Evolutionary conservation across 495 filamentous ascomycete genomes (phyloP), one percentile per base, ranked within the genome.

Genomic region (Pseudoneurospora amorphoporcata): DNA sequence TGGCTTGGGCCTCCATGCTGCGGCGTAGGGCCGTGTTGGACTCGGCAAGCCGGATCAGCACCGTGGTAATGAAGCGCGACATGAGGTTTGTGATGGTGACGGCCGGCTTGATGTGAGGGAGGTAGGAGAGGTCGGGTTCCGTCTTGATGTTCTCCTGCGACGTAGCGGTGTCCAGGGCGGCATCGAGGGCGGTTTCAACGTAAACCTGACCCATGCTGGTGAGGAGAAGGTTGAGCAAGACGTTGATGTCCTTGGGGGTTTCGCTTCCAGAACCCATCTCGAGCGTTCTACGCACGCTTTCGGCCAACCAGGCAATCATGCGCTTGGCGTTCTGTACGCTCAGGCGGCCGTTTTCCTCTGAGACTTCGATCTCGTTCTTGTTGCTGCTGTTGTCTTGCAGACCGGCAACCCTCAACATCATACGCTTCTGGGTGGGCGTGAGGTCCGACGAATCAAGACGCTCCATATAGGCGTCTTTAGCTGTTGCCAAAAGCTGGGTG

Each of bases 271-370:
- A 91, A 41, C 91, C 92, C 53, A 99, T 85, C 78, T 99, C 96
- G 39, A 99, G 86, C 0, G 92, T 92, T 74, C 96, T 86, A n/a
- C 95, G 92, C 69, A 99, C 94, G 70, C 91, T 94, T 82, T 99
- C 96, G 39, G 96, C 95, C 38, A 99, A 86, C 96, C 96, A 99
- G 76, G 92, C 97, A 40, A 99, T 86, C 94, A 99, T 98, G 68
- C 95, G 88, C 81, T 98, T 98, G 32, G 94, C 91, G 77, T 90
- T 92, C n/a, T 90, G 86, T 16, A 97, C 87, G 73, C 89, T 94
- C 5, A 97, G 86, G 71, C 89, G 82, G 39, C 96, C 96, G 75
- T 99, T 94, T 76, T 92, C 88, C 72, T 98, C 95, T 0, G 90
- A 90, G 39, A 98, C 90, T 79, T 95, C 94, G 76, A 97, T 93